Conservation (phyloP, 2,329 filamentous ascomycete genomes). For the Elsinoe necatrix region DNA sequence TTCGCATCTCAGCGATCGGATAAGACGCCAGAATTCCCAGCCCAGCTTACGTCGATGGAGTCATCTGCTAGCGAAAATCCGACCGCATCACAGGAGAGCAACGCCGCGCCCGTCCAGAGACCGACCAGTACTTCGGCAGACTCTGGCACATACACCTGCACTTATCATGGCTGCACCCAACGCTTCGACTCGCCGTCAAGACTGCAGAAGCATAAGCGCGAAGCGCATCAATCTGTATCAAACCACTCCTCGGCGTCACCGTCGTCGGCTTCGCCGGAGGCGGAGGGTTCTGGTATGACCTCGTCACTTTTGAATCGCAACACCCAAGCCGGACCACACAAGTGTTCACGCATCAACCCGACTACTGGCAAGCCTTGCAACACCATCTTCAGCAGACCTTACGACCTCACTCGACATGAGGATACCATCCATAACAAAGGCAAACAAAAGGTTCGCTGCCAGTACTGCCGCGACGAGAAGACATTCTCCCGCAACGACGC, state of each 20-base stretch:
- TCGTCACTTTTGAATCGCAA: constrained; percentile 55
- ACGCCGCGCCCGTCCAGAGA: constrained; percentile 34
- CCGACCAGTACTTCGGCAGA: constrained; percentile 62
- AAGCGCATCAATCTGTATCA: constrained; percentile 66
- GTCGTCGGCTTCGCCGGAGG: constrained; percentile 20
- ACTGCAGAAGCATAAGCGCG: constrained; percentile 91
- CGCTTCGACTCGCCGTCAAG: constrained; percentile 82
- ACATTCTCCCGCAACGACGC: constrained; percentile 94
- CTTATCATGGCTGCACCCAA: constrained; percentile 79
- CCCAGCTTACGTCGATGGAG: constrained; percentile 53
- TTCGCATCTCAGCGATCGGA: constrained; percentile 28
- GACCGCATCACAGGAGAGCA: constrained; percentile 35
- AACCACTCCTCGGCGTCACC: constrained; percentile 25
- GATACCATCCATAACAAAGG: constrained; percentile 94
- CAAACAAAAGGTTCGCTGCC: constrained; percentile 90
- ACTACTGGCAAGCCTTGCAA: constrained; percentile 92
- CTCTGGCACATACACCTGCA: constrained; percentile 88
- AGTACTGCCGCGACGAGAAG: constrained; percentile 91
- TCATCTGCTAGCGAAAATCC: constrained; percentile 49
- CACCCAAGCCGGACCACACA: constrained; percentile 86
- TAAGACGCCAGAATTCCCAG: constrained; percentile 46
- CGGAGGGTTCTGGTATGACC: constrained; percentile 39
- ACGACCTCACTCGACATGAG: constrained; percentile 92
- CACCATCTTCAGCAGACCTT: constrained; percentile 87
- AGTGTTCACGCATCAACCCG: constrained; percentile 86